Evolutionary conservation across 2,329 filamentous ascomycete genomes (phyloP).

Genomic region (Sporothrix pseudoabietina): DNA sequence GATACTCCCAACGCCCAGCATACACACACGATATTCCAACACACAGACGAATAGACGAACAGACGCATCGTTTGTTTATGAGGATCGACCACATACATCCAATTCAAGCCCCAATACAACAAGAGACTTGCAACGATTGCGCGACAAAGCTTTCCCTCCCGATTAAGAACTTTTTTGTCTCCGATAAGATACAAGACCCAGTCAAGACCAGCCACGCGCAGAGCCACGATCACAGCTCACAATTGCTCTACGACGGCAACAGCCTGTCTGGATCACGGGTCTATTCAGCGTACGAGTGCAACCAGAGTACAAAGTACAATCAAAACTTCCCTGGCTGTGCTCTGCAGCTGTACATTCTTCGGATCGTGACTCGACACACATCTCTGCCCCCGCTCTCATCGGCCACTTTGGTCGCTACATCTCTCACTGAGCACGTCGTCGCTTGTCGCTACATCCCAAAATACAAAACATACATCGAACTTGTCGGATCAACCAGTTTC

Average conservation of each 20-base stretch:
- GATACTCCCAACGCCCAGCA: background rate
- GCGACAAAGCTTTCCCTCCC: background rate
- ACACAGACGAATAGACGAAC: background rate
- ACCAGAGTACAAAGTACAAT: background rate
- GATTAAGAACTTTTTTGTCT: background rate
- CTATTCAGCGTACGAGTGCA: background rate
- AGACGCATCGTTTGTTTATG: background rate
- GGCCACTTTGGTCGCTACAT: background rate
- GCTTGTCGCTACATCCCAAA: background rate
- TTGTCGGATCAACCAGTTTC: no score
- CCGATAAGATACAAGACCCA: background rate
- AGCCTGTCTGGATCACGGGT: background rate
- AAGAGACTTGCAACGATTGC: background rate
- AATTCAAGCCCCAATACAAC: background rate
- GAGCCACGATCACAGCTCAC: background rate
- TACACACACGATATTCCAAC: background rate
- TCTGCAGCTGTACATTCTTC: background rate
- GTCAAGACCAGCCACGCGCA: background rate
- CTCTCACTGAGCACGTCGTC: background rate
- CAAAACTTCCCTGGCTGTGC: background rate
- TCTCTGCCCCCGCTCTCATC: background rate
- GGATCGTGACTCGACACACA: background rate
- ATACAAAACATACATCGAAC: background rate
- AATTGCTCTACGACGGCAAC: background rate
- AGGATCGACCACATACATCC: no score